Evolutionary conservation across 1,284 basidiomycete species (phyloP), one percentile per base, ranked within the genome.

Genomic region (Mixia osmundae): DNA sequence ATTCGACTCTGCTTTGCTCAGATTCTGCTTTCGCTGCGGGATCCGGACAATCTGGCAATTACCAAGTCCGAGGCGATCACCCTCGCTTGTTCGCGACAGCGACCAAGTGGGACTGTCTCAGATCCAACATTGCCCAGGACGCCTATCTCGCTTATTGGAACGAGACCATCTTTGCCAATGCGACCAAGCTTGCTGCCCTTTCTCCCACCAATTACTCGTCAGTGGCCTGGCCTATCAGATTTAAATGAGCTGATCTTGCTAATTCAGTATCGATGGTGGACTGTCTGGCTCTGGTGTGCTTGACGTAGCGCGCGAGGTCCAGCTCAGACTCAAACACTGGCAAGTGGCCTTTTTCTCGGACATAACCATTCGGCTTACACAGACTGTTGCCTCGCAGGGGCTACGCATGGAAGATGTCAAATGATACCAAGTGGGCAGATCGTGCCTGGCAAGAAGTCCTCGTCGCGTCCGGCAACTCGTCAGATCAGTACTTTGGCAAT

Each of bases 101-200:
- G 11, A 87, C 83, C 65, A 83, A 85, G 58, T 95, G 91, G 89
- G 60, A 68, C 20, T 79, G 72, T 18, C 68, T 99, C 25, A n/a
- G n/a, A n/a, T 70, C 54, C 11, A 44, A 72, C 9, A 94, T 95
- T 51, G 56, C 64, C 40, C 69, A 66, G 42, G 78, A 91, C 55
- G 72, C 83, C 8, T 94, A 94, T 59, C 63, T 97, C 45, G 65
- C 67, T 25, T 63, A 65, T 32, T 97, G 87, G 89, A 94, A 97
- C 60, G 64, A 66, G 28, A 77, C 77, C 29, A 94, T 97, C 52
- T 79, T 95, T 49, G 58, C 42, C 22, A 95, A 97, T 57, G 89
- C 87, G 6, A 69, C 79, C 0, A 56, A 57, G 7, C 83, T 73
- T 50, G 69, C 68, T 49, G 50, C 55, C 38, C 52, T 51, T 42